Base-by-base conservation (phyloP, 352 stramenopile species). In the Pythium biforme region DNA sequence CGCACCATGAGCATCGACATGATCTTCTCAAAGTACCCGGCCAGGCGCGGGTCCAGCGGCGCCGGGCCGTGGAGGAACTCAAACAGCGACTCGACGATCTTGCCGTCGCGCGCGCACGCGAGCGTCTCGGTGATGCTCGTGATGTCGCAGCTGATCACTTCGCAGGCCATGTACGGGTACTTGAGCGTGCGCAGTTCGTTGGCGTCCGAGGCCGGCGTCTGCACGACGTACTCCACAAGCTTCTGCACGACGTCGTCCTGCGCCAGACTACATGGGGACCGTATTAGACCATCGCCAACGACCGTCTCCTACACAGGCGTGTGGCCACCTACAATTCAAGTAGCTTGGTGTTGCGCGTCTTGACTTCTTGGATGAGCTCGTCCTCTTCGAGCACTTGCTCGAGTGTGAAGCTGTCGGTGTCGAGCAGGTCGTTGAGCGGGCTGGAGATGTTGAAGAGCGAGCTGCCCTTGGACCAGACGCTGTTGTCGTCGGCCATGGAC, bases 151-250 rank as follows among this genome's bases (percentile, higher is more conserved):
- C 95, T 99, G 55, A 99, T 90, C 48, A 99, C 92, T 74, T 99
- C 96, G 72, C 96, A 99, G 45, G 94, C 83, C 95, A 99, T 98
- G 86, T 98, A 99, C 23, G 96, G 95, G 75, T 97, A 99, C 78
- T 94, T 95, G 63, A 94, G 74, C 33, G 79, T 72, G 49, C 82
- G 81, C 56, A 94, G 27, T 57, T 90, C 84, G 54, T 87, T 70
- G 9, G 71, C 60, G 33, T 67, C 50, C 54, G 88, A 72, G 46
- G 86, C 75, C 1, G 85, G 72, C 39, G 66, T 59, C n/a, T 63
- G 58, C 29, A 90, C 81, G 14, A 94, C 76, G 56, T 93, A 95
- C 62, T 94, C 77, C 14, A 95, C 68, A 39, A 95, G 77, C 71
- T 92, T 79, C 20, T 75, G 75, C 58, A 95, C 75, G 9, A 77